Evolutionary conservation across 345 rosid genomes (phyloP), one percentile per base, ranked within the genome.

Genomic region (Luvunga scandens): DNA sequence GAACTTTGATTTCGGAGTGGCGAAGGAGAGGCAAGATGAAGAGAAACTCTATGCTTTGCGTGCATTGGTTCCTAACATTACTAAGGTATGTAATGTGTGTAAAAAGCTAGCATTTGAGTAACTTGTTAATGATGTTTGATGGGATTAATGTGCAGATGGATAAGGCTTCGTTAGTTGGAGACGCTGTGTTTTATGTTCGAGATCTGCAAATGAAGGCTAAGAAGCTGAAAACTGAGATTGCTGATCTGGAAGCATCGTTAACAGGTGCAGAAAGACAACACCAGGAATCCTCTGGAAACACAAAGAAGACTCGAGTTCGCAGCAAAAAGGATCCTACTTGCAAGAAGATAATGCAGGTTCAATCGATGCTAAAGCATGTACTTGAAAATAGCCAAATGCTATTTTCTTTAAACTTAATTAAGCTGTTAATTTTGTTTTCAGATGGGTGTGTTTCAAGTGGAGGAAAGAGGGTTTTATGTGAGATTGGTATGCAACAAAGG

Each of bases 81-180:
- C 98, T 21, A 94, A 94, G 97, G 97, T 91, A 87, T 5, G 68
- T 3, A 18, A 18, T 5, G 48, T 50, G 22, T 16, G 8, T 22
- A 2, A 24, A 48, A 9, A n/a, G 28, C 62, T 24, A 7, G 28
- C 12, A 2, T 59, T n/a, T 59, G 27, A 59, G 1, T 22, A 22
- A 3, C 28, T 22, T 59, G 8, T 22, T 9, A 57, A 22, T 24
- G 33, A 21, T 38, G 63, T 16, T 55, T 24, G n/a, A 67, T 77
- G 55, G 27, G 27, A 59, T 59, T n/a, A 24, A 70, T 76, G 38
- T 60, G 65, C 82, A 94, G 97, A 94, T 94, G 98, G 98, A 94
- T 74, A 93, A 94, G 88, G 97, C 97, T 13, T 93, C 97, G 4
- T 91, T 94, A 16, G 88, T 93, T 22, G 97, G 97, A 80, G 98